Conservation (phyloP, 495 filamentous ascomycete species). For the Aspergillus hancockii region DNA sequence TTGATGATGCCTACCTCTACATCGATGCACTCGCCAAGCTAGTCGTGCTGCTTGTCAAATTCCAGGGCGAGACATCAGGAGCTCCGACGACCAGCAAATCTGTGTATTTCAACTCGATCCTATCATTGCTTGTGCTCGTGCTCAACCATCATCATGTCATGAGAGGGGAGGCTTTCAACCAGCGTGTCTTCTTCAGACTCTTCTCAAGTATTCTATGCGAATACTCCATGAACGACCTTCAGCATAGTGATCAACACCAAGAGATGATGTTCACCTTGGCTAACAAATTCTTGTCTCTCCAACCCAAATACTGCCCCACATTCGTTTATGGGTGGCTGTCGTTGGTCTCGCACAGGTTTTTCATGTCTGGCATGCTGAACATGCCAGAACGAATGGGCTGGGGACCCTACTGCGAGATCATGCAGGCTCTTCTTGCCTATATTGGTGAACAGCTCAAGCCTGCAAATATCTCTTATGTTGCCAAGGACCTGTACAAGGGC, state of each 20-base stretch:
- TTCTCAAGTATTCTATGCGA: conserved; percentile 84
- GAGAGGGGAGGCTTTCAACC: conserved; percentile 78
- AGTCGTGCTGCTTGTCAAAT: conserved; percentile 70
- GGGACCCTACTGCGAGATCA: conserved; percentile 70
- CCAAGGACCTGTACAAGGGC: conserved; percentile 82
- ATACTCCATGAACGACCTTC: conserved; percentile 48
- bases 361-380: conserved; percentile 78
- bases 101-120: conserved; percentile 69
- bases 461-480: conserved; percentile 62
- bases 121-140: conserved; percentile 75
- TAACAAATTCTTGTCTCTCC: conserved; percentile 70
- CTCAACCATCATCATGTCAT: conserved; percentile 83
- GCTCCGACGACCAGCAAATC: conserved; percentile 61
- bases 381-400: conserved; percentile 72
- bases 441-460: conserved; percentile 80
- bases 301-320: conserved; percentile 72
- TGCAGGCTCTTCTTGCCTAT: conserved; percentile 72
- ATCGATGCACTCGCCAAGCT: conserved; percentile 89
- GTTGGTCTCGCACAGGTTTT: conserved; percentile 79
- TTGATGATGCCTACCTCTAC: conserved; percentile 71
- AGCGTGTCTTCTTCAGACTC: conserved; percentile 87
- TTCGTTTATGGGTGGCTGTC: conserved; percentile 85
- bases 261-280: conserved; percentile 73
- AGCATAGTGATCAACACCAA: conserved; percentile 58
- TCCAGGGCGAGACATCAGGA: conserved; percentile 60